Evolutionary conservation across 106 monocot species (phyloP), one percentile per base, ranked within the genome.

Genomic region (Dactylorhiza incarnata): DNA sequence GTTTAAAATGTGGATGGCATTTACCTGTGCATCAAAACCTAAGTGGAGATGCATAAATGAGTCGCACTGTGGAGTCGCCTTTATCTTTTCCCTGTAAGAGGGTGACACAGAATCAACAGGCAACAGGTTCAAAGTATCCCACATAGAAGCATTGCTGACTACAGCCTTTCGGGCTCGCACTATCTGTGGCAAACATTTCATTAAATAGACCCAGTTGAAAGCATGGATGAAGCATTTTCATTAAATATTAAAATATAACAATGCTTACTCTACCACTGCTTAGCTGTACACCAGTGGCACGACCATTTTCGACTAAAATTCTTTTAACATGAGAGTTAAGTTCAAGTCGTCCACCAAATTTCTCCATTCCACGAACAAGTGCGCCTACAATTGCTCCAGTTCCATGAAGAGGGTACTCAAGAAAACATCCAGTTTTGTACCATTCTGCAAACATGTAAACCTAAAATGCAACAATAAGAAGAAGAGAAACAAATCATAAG

Each of bases 391-490:
- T 69, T 52, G 82, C 88, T 4, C 90, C 93, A 78, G 47, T 96
- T 87, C 95, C 95, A 74, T 82, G 49, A 49, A 90, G 72, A 75
- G 95, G 95, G 75, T 96, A 96, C 72, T 96, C 93, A 43, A 96
- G 90, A 37, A 75, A 74, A 54, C 93, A 96, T 7, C 95, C 95
- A 24, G 93, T 93, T 84, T 96, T 96, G 77, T 93, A 96, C 95
- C 95, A 96, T 76, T 96, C 95, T 79, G 93, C 88, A 93, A 96
- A 89, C 95, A 96, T 96, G 76, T 96, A 96, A 85, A 96, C 84
- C 95, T 96, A 77, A 72, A 59, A 73, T 69, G 11, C 77, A 81
- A 66, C 56, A 69, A 69, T 65, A 75, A 77, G 14, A 49, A 45
- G 9, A 62, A 50, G 49, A 52, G 8, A 53, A 71, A 48, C 7